Evolutionary conservation across 768 basidiomycete genomes (phyloP).

Genomic region (Guyanaporus albipodus): DNA sequence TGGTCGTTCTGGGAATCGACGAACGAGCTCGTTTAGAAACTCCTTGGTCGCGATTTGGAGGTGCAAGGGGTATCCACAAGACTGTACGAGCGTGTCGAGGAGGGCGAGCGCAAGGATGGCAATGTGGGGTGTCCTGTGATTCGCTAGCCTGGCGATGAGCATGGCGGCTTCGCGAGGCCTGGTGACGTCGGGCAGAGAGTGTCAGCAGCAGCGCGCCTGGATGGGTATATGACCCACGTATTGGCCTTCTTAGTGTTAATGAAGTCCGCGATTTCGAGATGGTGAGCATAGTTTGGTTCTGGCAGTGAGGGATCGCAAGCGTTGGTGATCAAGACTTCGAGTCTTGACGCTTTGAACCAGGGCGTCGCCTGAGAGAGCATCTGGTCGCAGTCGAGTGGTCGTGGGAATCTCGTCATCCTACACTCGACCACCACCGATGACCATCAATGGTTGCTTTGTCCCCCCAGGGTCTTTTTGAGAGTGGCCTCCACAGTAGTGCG

Average conservation of each 20-base stretch:
- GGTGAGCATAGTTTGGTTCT: constrained; percentile 88
- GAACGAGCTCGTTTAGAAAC: constrained; percentile 96
- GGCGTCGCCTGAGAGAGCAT: constrained; percentile 53
- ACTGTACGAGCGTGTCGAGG: constrained; percentile 88
- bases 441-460: too few species aligned
- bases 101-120: constrained; percentile 81
- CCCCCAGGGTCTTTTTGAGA: too few species aligned
- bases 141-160: constrained; percentile 76
- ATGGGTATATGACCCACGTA: constrained; percentile 52
- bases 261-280: constrained; percentile 91
- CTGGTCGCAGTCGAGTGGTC: background rate
- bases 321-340: constrained; percentile 71
- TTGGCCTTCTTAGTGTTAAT: constrained; percentile 97
- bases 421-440: too few species aligned
- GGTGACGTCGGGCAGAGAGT: too few species aligned
- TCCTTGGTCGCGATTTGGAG: constrained; percentile 97
- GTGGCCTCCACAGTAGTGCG: too few species aligned
- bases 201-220: background rate
- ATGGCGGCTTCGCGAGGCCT: constrained; percentile 93
- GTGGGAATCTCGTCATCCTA: constrained; percentile 2
- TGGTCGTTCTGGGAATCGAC: constrained; percentile 95
- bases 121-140: constrained; percentile 91
- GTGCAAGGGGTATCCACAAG: constrained; percentile 96
- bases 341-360: constrained; percentile 55
- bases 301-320: constrained; percentile 83